Evolutionary conservation across 768 basidiomycete species (phyloP).

Genomic region (Calocera cornea): DNA sequence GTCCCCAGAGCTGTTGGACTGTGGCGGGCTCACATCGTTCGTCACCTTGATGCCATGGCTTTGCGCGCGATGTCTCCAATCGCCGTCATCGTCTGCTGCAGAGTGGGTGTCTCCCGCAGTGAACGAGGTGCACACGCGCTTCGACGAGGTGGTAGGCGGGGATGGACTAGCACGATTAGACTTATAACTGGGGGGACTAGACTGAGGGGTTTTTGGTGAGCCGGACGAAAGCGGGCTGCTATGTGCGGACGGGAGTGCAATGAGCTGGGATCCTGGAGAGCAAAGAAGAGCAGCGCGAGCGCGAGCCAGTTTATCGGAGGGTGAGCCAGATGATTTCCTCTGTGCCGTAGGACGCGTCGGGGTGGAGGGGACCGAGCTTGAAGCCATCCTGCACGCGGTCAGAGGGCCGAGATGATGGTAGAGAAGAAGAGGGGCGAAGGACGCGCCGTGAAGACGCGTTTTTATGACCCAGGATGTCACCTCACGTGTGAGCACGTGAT

Average conservation of each 20-base stretch:
- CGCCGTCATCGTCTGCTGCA: conserved; percentile 44
- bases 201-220: background rate
- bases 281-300: background rate
- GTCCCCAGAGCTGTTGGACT: conserved; percentile 20
- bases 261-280: background rate
- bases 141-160: background rate
- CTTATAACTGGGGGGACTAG: conserved; percentile 1
- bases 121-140: background rate
- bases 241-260: background rate
- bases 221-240: background rate
- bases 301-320: background rate
- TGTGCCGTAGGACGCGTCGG: background rate
- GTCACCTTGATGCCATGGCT: conserved; percentile 60
- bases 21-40: conserved; percentile 27
- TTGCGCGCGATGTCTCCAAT: conserved; percentile 58
- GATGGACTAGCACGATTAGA: background rate
- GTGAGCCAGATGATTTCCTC: background rate
- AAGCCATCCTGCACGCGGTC: background rate
- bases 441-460: background rate
- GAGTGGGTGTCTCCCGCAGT: background rate
- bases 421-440: background rate
- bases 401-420: background rate
- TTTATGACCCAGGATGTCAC: background rate
- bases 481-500: background rate
- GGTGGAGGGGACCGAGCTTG: background rate